Base-by-base conservation (phyloP, 1,284 basidiomycete species). In the Melampsora americana region DNA sequence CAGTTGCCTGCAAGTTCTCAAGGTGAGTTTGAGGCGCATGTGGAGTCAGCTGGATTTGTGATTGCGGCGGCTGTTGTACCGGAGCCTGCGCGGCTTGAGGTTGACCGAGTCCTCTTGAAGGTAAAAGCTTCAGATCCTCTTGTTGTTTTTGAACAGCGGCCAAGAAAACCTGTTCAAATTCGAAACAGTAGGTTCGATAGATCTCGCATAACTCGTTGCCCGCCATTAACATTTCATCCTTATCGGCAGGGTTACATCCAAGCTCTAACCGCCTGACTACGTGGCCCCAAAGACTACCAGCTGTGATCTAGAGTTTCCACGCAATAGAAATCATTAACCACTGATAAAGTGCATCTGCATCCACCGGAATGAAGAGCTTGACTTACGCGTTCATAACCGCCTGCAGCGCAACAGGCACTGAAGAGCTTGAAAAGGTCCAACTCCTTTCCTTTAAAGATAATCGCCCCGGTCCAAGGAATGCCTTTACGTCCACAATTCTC, bases 121-220 rank as follows among this genome's bases (percentile, higher is more conserved):
- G 65, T 5, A 56, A 16, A 32, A 6, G 50, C 50, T 67, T 74
- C 26, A 61, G 9, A 23, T 56, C 12, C 35, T 72, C 70, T 50
- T 46, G 61, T 65, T 65, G 61, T 46, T 72, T 72, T 28, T 65
- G 70, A 30, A 72, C 23, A 26, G 65, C 53, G 14, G 23, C 46
- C 32, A 60, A 20, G 26, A 74, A 28, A n/a, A 59, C 50, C 48
- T 67, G 56, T 64, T 74, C 72, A 28, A 74, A 46, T 4, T 74
- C 72, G 16, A 74, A 56, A 42, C 72, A 74, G 32, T 66, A 74
- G 11, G 53, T 61, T 28, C 72, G 72, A 74, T 74, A 74, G 30
- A 67, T 32, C 12, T 74, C 72, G 48, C 65, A 42, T n/a, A 74
- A 35, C 28, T 74, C 65, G 26, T 74, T 66, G 16, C 35, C 65